phyloP scores from a whole-genome alignment of 495 filamentous ascomycete species.

The Penicillium malachiteum region DNA sequence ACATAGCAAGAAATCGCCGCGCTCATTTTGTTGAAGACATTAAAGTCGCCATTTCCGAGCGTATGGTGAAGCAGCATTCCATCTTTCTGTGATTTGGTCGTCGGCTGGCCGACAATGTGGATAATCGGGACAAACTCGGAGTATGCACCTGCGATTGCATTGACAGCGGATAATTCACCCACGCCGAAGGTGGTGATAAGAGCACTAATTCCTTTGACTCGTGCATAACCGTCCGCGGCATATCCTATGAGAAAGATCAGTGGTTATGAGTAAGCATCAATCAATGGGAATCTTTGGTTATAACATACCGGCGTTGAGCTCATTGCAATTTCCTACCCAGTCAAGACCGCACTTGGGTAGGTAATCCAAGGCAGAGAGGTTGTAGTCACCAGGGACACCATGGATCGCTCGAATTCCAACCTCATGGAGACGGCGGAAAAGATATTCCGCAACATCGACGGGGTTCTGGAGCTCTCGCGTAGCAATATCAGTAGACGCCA shows the following conservation, averaged over 20 bases:
- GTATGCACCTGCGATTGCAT: slow-evolving; percentile 66
- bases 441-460: slow-evolving; percentile 59
- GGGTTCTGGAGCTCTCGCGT: slow-evolving; percentile 55
- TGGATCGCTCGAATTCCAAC: slow-evolving; percentile 61
- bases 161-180: slow-evolving; percentile 67
- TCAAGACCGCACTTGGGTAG: slow-evolving; percentile 54
- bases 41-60: slow-evolving; percentile 86
- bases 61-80: slow-evolving; percentile 85
- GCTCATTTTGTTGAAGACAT: slow-evolving; percentile 81
- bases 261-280: background rate
- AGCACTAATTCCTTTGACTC: slow-evolving; percentile 64
- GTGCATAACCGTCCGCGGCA: slow-evolving; percentile 70
- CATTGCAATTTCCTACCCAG: slow-evolving; percentile 72
- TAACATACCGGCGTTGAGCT: slow-evolving; percentile 61
- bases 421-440: slow-evolving; percentile 62
- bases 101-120: slow-evolving; percentile 65
- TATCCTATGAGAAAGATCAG: slow-evolving; percentile 48
- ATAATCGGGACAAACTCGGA: slow-evolving; percentile 61
- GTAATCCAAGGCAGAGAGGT: slow-evolving; percentile 61
- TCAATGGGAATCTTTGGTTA: background rate
- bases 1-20: slow-evolving; percentile 66
- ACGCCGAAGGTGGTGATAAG: slow-evolving; percentile 70
- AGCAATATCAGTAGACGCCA: slow-evolving; percentile 54
- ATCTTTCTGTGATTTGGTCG: slow-evolving; percentile 48
- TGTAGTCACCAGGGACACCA: slow-evolving; percentile 63